These are phyloP conservation scores for Fonsecaea multimorphosa DNA, from an alignment of 2,329 filamentous ascomycete species.

Conservation along the genomic window DNA sequence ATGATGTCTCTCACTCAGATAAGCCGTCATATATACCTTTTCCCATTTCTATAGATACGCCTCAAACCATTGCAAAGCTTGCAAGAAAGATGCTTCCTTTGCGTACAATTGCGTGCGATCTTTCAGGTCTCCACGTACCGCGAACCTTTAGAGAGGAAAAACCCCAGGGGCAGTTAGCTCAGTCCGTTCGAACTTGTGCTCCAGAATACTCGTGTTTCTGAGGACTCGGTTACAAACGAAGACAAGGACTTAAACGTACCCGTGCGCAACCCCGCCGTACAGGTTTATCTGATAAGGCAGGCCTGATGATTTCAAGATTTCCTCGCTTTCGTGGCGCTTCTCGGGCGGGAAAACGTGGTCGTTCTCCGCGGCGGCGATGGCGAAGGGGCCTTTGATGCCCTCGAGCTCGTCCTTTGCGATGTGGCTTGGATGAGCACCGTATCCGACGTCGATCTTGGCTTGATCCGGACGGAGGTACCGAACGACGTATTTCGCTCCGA, in stretches of 20 bases:
- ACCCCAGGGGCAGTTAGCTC: neutral
- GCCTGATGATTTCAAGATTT: conserved; percentile 60
- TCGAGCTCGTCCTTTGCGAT: conserved; percentile 70
- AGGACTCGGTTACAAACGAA: too few relatives aligned
- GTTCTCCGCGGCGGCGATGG: conserved; percentile 68
- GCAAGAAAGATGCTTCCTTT: conserved; percentile 61
- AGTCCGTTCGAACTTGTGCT: too few relatives aligned
- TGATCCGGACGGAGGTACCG: conserved; percentile 65
- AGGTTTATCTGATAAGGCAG: conserved; percentile 76
- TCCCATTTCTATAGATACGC: conserved; percentile 8
- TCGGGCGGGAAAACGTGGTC: conserved; percentile 68
- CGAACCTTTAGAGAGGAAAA: too few relatives aligned
- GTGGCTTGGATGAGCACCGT: conserved; percentile 76
- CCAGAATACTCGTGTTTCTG: too few relatives aligned
- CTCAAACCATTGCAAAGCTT: conserved; percentile 16
- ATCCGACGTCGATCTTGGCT: conserved; percentile 67
- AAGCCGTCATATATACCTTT: neutral
- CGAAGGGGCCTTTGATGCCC: conserved; percentile 68
- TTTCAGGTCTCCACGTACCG: conserved; percentile 68
- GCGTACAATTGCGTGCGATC: conserved; percentile 67
- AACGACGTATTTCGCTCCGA: conserved; percentile 63
- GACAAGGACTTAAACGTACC: conserved; percentile 56
- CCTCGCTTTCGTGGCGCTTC: conserved; percentile 68
- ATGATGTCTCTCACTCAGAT: too few relatives aligned
- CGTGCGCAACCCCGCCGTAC: conserved; percentile 72